Conservation (phyloP, 1,284 basidiomycete genomes). For the Ceratorhiza oryzae-sativae region DNA sequence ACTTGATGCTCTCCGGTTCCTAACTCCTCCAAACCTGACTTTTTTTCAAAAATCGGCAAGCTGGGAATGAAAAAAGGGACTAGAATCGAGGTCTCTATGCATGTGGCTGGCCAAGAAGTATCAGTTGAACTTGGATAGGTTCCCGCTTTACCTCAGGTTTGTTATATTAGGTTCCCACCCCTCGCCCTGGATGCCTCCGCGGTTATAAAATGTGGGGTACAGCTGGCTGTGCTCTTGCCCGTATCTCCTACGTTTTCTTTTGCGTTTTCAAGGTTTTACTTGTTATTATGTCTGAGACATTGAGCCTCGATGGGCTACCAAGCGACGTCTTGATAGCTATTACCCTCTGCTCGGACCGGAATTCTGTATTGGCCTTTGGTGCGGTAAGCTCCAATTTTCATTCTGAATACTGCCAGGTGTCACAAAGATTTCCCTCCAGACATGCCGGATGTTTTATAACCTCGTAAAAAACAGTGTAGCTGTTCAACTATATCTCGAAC, state of each 20-base stretch:
- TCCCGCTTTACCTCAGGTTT: neutral
- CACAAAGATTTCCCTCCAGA: neutral
- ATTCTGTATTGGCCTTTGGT: slow-evolving; percentile 5
- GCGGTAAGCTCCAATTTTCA: neutral
- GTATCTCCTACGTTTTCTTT: neutral
- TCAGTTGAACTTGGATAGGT: neutral
- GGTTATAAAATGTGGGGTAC: slow-evolving; percentile 19
- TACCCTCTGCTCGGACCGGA: slow-evolving; percentile 7
- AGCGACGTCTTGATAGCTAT: slow-evolving; percentile 9
- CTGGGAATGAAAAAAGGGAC: too few relatives aligned
- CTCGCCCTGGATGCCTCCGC: neutral
- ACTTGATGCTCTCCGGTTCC: neutral
- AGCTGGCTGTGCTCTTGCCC: neutral
- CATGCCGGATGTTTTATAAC: slow-evolving; percentile 16
- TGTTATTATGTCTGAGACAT: neutral
- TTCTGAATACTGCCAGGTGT: neutral
- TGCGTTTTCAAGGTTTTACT: neutral
- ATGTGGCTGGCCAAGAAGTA: neutral
- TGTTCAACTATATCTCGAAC: slow-evolving; percentile 20
- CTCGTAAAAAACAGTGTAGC: slow-evolving; percentile 6
- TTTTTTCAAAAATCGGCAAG: too few relatives aligned
- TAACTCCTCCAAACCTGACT: neutral
- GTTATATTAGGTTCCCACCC: slow-evolving; percentile 14
- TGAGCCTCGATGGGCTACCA: slow-evolving; percentile 12
- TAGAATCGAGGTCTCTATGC: neutral